Evolutionary conservation across 2,329 filamentous ascomycete genomes (phyloP), one percentile per base, ranked within the genome.

Genomic region (Penicillium sp.): DNA sequence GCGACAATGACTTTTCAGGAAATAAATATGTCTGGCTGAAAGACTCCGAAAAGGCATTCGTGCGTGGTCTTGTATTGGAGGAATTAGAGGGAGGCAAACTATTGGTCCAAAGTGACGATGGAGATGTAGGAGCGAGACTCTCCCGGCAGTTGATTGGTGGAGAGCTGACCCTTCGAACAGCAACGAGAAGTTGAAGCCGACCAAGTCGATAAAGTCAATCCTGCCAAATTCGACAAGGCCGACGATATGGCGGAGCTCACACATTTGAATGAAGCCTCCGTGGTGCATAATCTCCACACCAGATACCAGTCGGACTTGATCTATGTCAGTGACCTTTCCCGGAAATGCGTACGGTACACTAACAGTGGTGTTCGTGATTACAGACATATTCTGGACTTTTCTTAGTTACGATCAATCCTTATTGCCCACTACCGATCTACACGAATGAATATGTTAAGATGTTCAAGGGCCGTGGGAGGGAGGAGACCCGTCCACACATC

Each of bases 201-300:
- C 66, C 89, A 87, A 66, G 92, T 97, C 63, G 95, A 99, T 81
- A 97, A 97, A 77, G 95, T 99, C 79, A 99, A 99, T 76, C 94
- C 94, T 43, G 93, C 93, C 68, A 99, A 99, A 73, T 99, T 99
- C 77, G 94, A 99, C 83, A 99, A 97, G 77, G 93, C 93, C 61
- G 92, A 95, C 77, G 95, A 99, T 75, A 99, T 99, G 94, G 94
- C 95, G 21, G 94, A 99, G 74, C 83, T 99, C 69, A 99, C 94
- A 5, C 94, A 99, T 75, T 80, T 99, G 60, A 99, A 99, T 75
- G 94, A 99, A 77, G 90, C 93, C 19, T 97, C 94, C 0, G 94
- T 99, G 48, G 92, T 99, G 48, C 92, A 99, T 77, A 99, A 99
- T 71, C 83, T 99, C 53, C 89, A 96, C 64, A 93, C 91, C 81